Conservation (phyloP, 441 rosid genomes). For the Pelargonium myrrhifolium region DNA sequence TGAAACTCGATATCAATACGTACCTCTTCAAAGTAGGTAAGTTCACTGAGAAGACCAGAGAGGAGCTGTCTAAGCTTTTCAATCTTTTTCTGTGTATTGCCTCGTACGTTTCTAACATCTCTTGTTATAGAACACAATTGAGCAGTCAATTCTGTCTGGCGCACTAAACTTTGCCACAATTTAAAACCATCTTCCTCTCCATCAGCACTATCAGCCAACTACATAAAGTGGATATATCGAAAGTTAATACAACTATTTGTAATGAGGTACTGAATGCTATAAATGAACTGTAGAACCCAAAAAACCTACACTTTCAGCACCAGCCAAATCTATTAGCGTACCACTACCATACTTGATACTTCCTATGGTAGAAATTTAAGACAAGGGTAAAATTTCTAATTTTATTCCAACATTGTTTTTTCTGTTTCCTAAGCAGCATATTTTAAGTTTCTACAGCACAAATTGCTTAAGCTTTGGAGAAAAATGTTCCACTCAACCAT, state of each 20-base stretch:
- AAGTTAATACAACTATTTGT: neutral
- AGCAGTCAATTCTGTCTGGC: conserved; percentile 91
- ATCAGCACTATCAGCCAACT: conserved; percentile 56
- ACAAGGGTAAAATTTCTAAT: neutral
- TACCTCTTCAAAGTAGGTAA: conserved; percentile 96
- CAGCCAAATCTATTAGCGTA: conserved; percentile 5
- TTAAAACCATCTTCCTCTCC: conserved; percentile 71
- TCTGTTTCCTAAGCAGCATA: neutral
- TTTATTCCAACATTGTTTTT: neutral
- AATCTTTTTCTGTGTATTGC: conserved; percentile 92
- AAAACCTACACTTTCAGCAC: neutral
- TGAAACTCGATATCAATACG: conserved; percentile 15
- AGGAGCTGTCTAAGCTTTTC: conserved; percentile 97
- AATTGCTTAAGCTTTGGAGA: neutral
- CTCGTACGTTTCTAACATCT: conserved; percentile 90
- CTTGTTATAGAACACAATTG: conserved; percentile 81
- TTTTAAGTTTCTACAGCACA: neutral
- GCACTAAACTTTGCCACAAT: conserved; percentile 85
- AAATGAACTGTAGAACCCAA: neutral
- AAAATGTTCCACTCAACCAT: neutral
- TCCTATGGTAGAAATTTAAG: neutral
- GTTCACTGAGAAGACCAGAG: conserved; percentile 88
- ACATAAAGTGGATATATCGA: conserved; percentile 23
- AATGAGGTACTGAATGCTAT: neutral
- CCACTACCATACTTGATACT: neutral